phyloP scores from a whole-genome alignment of 352 stramenopile genomes.

The Pythium scleroteichum region DNA sequence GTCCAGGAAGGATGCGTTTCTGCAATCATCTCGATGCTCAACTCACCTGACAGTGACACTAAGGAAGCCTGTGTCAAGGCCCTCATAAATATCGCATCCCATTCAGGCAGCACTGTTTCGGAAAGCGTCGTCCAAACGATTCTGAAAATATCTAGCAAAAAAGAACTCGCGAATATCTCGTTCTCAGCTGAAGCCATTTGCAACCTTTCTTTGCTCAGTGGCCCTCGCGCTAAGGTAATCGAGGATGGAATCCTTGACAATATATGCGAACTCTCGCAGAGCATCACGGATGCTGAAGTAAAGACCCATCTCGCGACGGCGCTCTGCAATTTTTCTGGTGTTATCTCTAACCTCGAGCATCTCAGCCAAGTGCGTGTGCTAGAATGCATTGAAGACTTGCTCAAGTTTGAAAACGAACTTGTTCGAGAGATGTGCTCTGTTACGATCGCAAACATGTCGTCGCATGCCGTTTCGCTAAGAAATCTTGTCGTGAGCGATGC shows the following conservation, averaged over 20 bases:
- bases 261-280: slow-evolving; percentile 63
- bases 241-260: slow-evolving; percentile 83
- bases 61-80: slow-evolving; percentile 85
- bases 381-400: slow-evolving; percentile 71
- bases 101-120: slow-evolving; percentile 54
- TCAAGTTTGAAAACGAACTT: slow-evolving; percentile 67
- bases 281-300: slow-evolving; percentile 35
- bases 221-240: slow-evolving; percentile 66
- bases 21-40: slow-evolving; percentile 84
- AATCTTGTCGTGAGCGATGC: slow-evolving; percentile 67
- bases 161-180: slow-evolving; percentile 50
- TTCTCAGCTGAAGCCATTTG: slow-evolving; percentile 77
- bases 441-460: slow-evolving; percentile 78
- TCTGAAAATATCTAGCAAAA: slow-evolving; percentile 71
- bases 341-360: slow-evolving; percentile 64
- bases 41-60: slow-evolving; percentile 72
- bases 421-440: slow-evolving; percentile 73
- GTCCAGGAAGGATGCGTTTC: slow-evolving; percentile 84
- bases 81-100: slow-evolving; percentile 82
- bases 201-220: slow-evolving; percentile 74
- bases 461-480: slow-evolving; percentile 54
- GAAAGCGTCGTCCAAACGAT: slow-evolving; percentile 81
- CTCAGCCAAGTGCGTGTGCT: slow-evolving; percentile 69
- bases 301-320: slow-evolving; percentile 69
- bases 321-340: slow-evolving; percentile 78